These are phyloP conservation scores for Cicer chorassanicum DNA, from an alignment of 306 rosid species.

Conservation along the genomic window DNA sequence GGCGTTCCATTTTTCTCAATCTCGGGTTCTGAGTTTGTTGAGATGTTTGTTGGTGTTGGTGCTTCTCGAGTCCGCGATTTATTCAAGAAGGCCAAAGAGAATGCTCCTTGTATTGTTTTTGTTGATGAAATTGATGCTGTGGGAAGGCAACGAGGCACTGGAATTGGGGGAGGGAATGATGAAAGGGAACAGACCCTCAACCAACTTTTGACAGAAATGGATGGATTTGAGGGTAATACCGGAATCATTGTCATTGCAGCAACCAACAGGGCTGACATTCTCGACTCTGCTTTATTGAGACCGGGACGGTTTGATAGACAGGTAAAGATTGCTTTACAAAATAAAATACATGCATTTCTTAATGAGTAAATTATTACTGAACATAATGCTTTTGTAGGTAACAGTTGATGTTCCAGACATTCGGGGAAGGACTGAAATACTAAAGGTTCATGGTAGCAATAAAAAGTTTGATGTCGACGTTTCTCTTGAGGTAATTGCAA, in stretches of 20 bases:
- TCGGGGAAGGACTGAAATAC: constrained; percentile 92
- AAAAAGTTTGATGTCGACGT: constrained; percentile 88
- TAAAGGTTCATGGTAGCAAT: constrained; percentile 91
- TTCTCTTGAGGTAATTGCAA: constrained; percentile 86
- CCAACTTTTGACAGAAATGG: constrained; percentile 99
- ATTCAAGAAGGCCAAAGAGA: constrained; percentile 98
- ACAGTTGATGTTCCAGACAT: constrained; percentile 93
- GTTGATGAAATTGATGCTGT: constrained; percentile 99
- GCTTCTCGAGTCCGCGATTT: constrained; percentile 98
- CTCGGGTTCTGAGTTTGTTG: constrained; percentile 97
- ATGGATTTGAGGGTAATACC: constrained; percentile 96
- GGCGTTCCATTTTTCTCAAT: constrained; percentile 98
- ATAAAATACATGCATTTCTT: constrained; percentile 14
- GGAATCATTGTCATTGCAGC: constrained; percentile 98
- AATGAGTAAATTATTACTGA: constrained; percentile 24
- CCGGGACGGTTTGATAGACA: constrained; percentile 98
- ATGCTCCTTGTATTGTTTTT: constrained; percentile 99
- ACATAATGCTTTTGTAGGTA: constrained; percentile 63
- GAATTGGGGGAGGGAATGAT: constrained; percentile 98
- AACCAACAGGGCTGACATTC: constrained; percentile 97
- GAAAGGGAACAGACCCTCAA: constrained; percentile 98
- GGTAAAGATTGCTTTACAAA: constrained; percentile 47
- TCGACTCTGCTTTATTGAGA: constrained; percentile 91
- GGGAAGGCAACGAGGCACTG: constrained; percentile 96
- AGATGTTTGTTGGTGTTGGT: constrained; percentile 99